Evolutionary conservation across 371 early-diverging fungal genomes (phyloP).

Genomic region (Mycotypha africana): DNA sequence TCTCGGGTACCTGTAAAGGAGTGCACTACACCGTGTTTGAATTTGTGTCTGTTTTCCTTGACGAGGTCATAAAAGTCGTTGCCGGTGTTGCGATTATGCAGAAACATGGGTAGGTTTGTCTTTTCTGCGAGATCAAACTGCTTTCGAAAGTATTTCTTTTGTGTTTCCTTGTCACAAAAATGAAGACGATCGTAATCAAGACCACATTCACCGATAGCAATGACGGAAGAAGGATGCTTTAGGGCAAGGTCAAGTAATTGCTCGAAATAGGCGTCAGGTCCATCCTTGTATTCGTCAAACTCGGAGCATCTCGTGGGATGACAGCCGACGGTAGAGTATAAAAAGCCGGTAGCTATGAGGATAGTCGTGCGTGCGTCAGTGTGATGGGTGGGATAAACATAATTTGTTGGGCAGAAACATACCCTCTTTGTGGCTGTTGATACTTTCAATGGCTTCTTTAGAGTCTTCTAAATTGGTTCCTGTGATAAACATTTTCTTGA

Average conservation of each 20-base stretch:
- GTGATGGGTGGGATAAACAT: no score
- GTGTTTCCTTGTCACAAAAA: constrained; percentile 75
- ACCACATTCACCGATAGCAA: constrained; percentile 93
- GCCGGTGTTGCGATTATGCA: constrained; percentile 83
- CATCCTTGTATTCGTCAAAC: constrained; percentile 49
- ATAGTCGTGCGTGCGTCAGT: no score
- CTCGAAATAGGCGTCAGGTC: constrained; percentile 60
- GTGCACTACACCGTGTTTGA: constrained; percentile 90
- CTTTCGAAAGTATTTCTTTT: constrained; percentile 67
- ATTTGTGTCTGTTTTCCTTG: constrained; percentile 54
- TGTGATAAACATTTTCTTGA: constrained; percentile 72
- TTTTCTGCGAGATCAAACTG: constrained; percentile 82
- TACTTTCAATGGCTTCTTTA: constrained; percentile 51
- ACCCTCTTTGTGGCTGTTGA: constrained; percentile 28
- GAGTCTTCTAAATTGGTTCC: constrained; percentile 67
- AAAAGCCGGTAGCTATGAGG: constrained; percentile 16
- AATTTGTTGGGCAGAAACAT: no score
- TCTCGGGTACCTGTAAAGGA: constrained; percentile 86
- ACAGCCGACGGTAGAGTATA: constrained; percentile 83
- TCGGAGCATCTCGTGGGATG: constrained; percentile 85
- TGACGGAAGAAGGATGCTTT: constrained; percentile 45
- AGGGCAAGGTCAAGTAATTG: constrained; percentile 41
- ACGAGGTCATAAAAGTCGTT: constrained; percentile 53
- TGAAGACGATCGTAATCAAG: constrained; percentile 89
- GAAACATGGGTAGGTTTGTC: constrained; percentile 79